These are phyloP conservation scores for Scheffersomyces segobiensis DNA, from an alignment of 1,139 yeast genomes.

Conservation along the genomic window DNA sequence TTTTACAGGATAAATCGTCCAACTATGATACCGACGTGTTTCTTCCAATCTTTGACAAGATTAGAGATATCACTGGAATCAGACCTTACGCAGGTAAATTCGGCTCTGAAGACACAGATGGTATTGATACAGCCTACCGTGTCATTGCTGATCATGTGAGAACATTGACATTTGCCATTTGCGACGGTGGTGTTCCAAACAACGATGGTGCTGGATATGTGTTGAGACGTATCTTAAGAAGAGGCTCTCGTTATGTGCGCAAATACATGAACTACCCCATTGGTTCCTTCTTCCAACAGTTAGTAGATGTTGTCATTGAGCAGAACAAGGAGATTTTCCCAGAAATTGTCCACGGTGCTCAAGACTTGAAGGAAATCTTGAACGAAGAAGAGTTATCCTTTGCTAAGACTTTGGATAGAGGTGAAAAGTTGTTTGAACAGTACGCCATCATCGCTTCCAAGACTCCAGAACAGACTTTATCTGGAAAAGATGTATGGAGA, in stretches of 20 bases:
- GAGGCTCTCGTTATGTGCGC: slow-evolving; percentile 97
- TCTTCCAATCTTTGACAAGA: slow-evolving; percentile 78
- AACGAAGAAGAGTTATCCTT: slow-evolving; percentile 96
- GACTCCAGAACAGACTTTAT: slow-evolving; percentile 70
- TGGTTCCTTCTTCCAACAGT: slow-evolving; percentile 87
- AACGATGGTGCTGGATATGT: slow-evolving; percentile 99
- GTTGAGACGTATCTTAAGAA: slow-evolving; percentile 90
- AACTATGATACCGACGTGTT: slow-evolving; percentile 98
- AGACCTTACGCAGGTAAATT: slow-evolving; percentile 90
- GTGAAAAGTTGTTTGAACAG: slow-evolving; percentile 93
- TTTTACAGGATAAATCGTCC: slow-evolving; percentile 84
- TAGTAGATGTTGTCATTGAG: slow-evolving; percentile 90
- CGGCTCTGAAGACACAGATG: slow-evolving; percentile 89
- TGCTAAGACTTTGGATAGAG: slow-evolving; percentile 94
- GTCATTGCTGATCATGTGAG: slow-evolving; percentile 98
- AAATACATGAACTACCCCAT: slow-evolving; percentile 95
- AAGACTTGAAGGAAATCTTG: slow-evolving; percentile 82
- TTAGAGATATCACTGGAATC: slow-evolving; percentile 90
- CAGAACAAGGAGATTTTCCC: slow-evolving; percentile 91
- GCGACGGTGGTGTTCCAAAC: slow-evolving; percentile 99
- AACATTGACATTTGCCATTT: slow-evolving; percentile 91
- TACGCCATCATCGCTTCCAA: slow-evolving; percentile 83
- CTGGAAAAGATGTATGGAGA: slow-evolving; percentile 98
- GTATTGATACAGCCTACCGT: slow-evolving; percentile 96
- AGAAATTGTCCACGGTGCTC: slow-evolving; percentile 71